These are phyloP conservation scores for Trypanosoma platydactyli DNA, from an alignment of 208 protist species.

Conservation along the genomic window DNA sequence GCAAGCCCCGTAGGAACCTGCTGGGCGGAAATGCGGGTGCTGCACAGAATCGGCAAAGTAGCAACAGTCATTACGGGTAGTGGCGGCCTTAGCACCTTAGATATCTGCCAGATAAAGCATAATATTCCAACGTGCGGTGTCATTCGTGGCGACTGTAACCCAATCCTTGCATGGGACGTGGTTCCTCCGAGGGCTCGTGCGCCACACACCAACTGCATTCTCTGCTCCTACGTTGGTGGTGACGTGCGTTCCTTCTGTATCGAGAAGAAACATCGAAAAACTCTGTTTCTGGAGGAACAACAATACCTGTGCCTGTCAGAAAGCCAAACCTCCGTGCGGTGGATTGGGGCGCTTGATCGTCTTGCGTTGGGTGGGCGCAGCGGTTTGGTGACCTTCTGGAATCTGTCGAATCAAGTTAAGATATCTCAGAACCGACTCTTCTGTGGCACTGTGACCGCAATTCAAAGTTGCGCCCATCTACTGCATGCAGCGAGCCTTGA, in stretches of 20 bases:
- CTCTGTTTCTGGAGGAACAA: conserved; percentile 29
- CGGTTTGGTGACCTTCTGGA: conserved; percentile 46
- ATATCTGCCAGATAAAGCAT: conserved; percentile 22
- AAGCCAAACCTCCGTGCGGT: conserved; percentile 44
- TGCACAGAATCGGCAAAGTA: conserved; percentile 31
- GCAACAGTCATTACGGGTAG: conserved; percentile 31
- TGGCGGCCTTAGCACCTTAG: conserved; percentile 28
- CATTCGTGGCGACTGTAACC: conserved; percentile 24
- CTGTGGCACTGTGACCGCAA: conserved; percentile 32
- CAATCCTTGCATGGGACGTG: conserved; percentile 38
- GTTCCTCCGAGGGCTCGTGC: conserved; percentile 33
- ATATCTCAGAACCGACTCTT: conserved; percentile 36
- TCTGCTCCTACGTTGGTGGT: conserved; percentile 47
- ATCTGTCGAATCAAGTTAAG: conserved; percentile 30
- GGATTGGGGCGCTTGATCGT: conserved; percentile 35
- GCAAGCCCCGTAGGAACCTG: conserved; percentile 21
- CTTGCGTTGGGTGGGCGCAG: conserved; percentile 46
- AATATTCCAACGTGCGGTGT: conserved; percentile 28
- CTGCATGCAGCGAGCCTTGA: conserved; percentile 50
- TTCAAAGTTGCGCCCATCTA: conserved; percentile 19
- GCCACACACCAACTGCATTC: conserved; percentile 33
- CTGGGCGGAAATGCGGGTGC: conserved; percentile 26
- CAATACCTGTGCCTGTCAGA: conserved; percentile 33
- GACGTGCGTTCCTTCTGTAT: conserved; percentile 35
- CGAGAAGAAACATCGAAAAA: conserved; percentile 31